Percentiles rank a stretch among this genome's conserved stretches.
These are phyloP conservation scores for Phytophthora kernoviae DNA, from an alignment of 352 stramenopile genomes.

Conservation along the genomic window DNA sequence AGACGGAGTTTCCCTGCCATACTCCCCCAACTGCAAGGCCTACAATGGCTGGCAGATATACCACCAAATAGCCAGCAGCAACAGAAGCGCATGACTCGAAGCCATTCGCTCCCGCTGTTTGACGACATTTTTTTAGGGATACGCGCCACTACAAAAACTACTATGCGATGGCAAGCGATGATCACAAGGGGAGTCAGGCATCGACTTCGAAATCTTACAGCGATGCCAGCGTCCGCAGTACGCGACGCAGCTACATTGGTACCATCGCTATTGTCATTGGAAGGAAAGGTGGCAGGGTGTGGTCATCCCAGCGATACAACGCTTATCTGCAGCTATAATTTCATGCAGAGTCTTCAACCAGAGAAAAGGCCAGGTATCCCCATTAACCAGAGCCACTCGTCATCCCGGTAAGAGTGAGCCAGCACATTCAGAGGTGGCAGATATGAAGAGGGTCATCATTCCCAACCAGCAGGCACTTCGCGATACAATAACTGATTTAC, in stretches of 20 bases:
- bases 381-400: slow-evolving; percentile 2
- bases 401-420: neutral
- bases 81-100: slow-evolving; percentile 32
- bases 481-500: slow-evolving; percentile 4
- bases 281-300: slow-evolving; percentile 3
- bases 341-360: neutral
- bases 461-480: slow-evolving; percentile 12
- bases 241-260: slow-evolving; percentile 43
- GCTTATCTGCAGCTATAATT: neutral
- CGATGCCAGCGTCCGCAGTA: slow-evolving; percentile 51
- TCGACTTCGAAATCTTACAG: slow-evolving; percentile 67
- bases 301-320: neutral
- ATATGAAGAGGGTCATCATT: slow-evolving; percentile 1
- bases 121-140: slow-evolving; percentile 40
- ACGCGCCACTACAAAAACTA: slow-evolving; percentile 6
- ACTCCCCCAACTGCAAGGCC: slow-evolving; percentile 3
- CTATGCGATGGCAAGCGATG: slow-evolving; percentile 2
- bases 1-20: slow-evolving; percentile 13
- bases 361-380: slow-evolving; percentile 5
- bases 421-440: neutral
- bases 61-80: neutral
- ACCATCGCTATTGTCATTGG: slow-evolving; percentile 43
- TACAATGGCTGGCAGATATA: neutral
- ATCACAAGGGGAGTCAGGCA: slow-evolving; percentile 14
- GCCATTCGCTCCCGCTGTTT: slow-evolving; percentile 53